These are phyloP conservation scores for Jimgerdemannia flammicorona DNA, from an alignment of 192 early-diverging fungal genomes.

Conservation along the genomic window DNA sequence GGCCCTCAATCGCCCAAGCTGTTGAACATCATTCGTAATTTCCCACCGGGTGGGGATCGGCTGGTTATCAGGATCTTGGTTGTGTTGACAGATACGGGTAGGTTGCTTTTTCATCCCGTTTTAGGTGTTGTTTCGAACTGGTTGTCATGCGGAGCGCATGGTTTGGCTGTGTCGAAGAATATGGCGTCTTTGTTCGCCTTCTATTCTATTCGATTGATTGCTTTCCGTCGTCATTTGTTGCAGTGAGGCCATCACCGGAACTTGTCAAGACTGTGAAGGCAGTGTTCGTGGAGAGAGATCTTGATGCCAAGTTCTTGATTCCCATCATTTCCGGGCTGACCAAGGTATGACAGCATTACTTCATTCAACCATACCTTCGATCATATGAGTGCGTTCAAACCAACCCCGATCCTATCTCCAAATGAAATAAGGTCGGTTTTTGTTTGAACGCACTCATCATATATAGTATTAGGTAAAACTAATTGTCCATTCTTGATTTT, in stretches of 20 bases:
- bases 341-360: slow-evolving; percentile 40
- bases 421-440: too few species aligned
- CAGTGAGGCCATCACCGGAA: slow-evolving; percentile 38
- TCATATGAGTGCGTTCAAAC: too few species aligned
- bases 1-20: slow-evolving; percentile 51
- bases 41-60: slow-evolving; percentile 68
- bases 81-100: slow-evolving; percentile 59
- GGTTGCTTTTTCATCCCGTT: background rate
- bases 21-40: slow-evolving; percentile 52
- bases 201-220: background rate
- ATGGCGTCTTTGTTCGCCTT: background rate
- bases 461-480: too few species aligned
- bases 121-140: slow-evolving; percentile 6
- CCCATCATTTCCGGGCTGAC: slow-evolving; percentile 59
- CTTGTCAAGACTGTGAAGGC: slow-evolving; percentile 54
- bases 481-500: too few species aligned
- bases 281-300: slow-evolving; percentile 43
- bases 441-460: too few species aligned
- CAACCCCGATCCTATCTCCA: too few species aligned
- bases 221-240: too few species aligned
- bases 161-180: background rate
- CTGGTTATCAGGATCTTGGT: slow-evolving; percentile 60
- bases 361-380: background rate
- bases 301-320: slow-evolving; percentile 66
- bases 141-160: background rate